Evolutionary conservation across 179 eudicot genomes (phyloP).

Genomic region (Pouteria campechiana): DNA sequence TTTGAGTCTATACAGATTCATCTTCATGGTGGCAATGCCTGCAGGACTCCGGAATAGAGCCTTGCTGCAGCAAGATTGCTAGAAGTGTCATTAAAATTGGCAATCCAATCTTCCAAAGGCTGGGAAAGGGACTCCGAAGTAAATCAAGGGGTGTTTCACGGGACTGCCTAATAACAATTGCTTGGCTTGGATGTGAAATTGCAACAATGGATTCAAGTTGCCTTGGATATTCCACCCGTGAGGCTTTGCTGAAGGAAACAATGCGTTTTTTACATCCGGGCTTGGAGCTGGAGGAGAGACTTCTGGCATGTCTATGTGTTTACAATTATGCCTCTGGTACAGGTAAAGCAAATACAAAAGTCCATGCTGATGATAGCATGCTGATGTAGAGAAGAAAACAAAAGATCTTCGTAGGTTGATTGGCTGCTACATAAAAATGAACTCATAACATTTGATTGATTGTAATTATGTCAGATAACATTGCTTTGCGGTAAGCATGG

Average conservation of each 20-base stretch:
- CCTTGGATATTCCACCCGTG: constrained; percentile 33
- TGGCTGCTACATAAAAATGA: too few species aligned
- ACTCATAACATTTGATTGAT: too few species aligned
- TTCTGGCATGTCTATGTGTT: constrained; percentile 44
- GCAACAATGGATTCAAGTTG: constrained; percentile 23
- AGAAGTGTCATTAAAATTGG: constrained; percentile 23
- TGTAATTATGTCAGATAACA: too few species aligned
- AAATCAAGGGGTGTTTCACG: constrained; percentile 27
- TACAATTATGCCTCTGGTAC: constrained; percentile 43
- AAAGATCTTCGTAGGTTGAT: too few species aligned
- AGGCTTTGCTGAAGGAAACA: constrained; percentile 23
- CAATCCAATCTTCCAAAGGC: constrained; percentile 22
- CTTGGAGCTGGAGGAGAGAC: constrained; percentile 40
- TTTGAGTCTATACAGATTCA: too few species aligned
- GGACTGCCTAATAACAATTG: constrained; percentile 29
- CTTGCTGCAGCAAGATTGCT: constrained; percentile 38
- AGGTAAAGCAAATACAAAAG: constrained; percentile 21
- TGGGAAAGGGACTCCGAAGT: constrained; percentile 35
- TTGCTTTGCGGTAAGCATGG: too few species aligned
- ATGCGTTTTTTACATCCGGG: constrained; percentile 49
- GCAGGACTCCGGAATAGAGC: constrained; percentile 31
- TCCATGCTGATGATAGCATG: too few species aligned
- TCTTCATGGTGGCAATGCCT: too few species aligned
- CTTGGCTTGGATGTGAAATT: constrained; percentile 47
- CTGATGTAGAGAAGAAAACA: too few species aligned